These are phyloP conservation scores for Marchantia polymorpha DNA, from an alignment of 225 moss, liverwort and hornwort genomes.

Conservation along the genomic window DNA sequence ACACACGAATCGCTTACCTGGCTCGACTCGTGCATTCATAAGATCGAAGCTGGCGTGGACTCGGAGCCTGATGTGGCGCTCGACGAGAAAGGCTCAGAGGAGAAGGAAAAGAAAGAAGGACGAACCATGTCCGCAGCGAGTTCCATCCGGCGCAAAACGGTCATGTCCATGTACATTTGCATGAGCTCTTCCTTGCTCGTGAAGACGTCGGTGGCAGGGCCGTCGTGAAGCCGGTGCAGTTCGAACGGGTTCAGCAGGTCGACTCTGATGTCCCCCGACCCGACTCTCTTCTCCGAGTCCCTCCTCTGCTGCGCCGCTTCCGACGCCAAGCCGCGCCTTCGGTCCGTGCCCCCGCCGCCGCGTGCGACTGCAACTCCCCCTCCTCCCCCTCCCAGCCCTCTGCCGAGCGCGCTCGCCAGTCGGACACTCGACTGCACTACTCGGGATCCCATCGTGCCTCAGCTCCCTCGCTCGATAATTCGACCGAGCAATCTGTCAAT, in stretches of 20 bases:
- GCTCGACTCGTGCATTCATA: too few relatives aligned
- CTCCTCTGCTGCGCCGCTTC: slow-evolving; percentile 24
- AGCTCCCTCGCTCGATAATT: not conserved
- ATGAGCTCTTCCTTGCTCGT: slow-evolving; percentile 84
- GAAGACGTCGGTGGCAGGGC: slow-evolving; percentile 52
- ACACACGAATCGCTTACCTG: too few relatives aligned
- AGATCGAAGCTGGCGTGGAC: too few relatives aligned
- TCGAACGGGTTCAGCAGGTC: slow-evolving; percentile 54
- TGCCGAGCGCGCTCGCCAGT: not conserved
- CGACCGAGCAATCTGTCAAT: too few relatives aligned
- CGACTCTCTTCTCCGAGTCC: not conserved
- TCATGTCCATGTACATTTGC: slow-evolving; percentile 75
- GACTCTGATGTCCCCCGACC: slow-evolving; percentile 50
- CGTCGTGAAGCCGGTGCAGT: slow-evolving; percentile 60
- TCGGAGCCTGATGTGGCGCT: too few relatives aligned
- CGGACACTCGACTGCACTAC: slow-evolving; percentile 12
- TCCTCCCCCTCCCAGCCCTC: not conserved
- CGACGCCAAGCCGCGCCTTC: slow-evolving; percentile 18
- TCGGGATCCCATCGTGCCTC: slow-evolving; percentile 28
- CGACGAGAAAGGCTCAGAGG: too few relatives aligned
- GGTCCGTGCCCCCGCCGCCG: not conserved
- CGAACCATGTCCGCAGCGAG: slow-evolving; percentile 80
- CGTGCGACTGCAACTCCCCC: not conserved
- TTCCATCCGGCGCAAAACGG: slow-evolving; percentile 69
- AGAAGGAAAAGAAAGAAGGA: not conserved